Evolutionary conservation across 176 grass and related monocot genomes (phyloP), one percentile per base, ranked within the genome.

Genomic region (Juncus effusus): DNA sequence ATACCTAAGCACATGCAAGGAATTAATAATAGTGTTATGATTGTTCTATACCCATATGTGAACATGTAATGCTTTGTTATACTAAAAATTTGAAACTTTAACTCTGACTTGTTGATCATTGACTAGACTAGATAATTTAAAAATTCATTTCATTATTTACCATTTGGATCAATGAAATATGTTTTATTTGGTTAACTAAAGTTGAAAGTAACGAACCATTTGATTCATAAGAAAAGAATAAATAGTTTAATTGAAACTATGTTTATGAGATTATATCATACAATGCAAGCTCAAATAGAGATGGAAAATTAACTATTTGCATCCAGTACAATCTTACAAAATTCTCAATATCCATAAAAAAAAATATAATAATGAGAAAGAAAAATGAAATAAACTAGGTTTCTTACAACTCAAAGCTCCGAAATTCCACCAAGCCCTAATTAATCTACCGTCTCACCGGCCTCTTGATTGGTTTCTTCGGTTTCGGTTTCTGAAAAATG

Each of bases 401-500:
- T 39, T 54, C 49, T 40, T 47, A 47, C 44, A 47, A 47, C 9
- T 47, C 9, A 28, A 28, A 28, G 19, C 19, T 28, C 19, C 19
- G 19, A 28, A 28, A 28, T 28, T 28, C 19, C 19, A 28, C 19
- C 19, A 28, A 28, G 1, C 19, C 19, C 19, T 28, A 28, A 28
- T 28, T 28, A 28, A 56, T 42, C 67, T 42, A 70, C 39, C 16
- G 55, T 56, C 56, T 69, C 53, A 9, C 50, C 8, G 12, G 51
- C 8, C 36, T 15, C 58, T 72, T 79, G 10, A 42, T 40, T 1
- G 44, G 47, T 6, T 79, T 63, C 9, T 40, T 47, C 10, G 56
- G 6, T 28, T 75, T 66, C 9, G 88, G 42, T 3, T 78, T 72
- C 16, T 72, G 53, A 52, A 90, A 87, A 79, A 96, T 84, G 54